These are phyloP conservation scores for Trichosanthes truncata DNA, from an alignment of 306 rosid genomes.

Conservation along the genomic window DNA sequence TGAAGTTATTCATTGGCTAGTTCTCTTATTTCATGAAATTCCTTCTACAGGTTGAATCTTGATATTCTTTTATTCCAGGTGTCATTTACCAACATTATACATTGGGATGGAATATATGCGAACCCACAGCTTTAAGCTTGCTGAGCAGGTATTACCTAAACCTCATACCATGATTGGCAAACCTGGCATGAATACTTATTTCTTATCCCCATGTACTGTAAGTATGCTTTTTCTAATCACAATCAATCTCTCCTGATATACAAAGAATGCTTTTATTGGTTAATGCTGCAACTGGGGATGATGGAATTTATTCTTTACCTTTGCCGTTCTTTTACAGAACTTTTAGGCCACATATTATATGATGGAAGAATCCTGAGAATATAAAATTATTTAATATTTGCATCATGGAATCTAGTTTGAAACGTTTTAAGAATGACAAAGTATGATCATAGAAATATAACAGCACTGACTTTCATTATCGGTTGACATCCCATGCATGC, in stretches of 20 bases:
- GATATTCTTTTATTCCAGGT: constrained; percentile 82
- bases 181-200: background rate
- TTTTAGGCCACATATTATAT: background rate
- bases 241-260: background rate
- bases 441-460: background rate
- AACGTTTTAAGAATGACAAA: background rate
- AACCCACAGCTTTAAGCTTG: constrained; percentile 94
- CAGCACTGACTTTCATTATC: background rate
- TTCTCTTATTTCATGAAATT: constrained; percentile 40
- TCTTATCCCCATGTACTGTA: background rate
- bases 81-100: constrained; percentile 92
- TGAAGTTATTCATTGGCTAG: constrained; percentile 3
- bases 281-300: background rate
- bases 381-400: background rate
- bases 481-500: background rate
- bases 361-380: background rate
- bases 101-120: constrained; percentile 99
- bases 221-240: background rate
- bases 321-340: background rate
- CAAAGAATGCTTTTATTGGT: background rate
- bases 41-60: constrained; percentile 52
- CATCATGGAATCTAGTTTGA: background rate
- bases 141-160: constrained; percentile 63
- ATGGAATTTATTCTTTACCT: background rate
- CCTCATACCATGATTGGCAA: background rate